Evolutionary conservation across 2,329 filamentous ascomycete genomes (phyloP).

Genomic region (Pyrenophora teres): DNA sequence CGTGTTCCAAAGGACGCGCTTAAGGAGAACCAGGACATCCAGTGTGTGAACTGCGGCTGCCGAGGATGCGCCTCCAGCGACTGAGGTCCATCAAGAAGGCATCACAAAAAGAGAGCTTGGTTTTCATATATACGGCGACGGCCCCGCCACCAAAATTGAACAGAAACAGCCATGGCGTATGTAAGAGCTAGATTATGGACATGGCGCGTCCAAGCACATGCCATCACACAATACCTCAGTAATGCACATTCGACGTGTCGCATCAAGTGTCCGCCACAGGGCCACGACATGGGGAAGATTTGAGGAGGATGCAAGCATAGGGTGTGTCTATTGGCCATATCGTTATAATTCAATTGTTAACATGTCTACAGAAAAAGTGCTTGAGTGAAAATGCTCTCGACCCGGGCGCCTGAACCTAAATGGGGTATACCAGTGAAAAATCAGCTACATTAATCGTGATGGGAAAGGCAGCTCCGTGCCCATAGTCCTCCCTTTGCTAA

Average conservation of each 20-base stretch:
- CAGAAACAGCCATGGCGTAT: neutral
- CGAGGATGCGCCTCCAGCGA: constrained; percentile 87
- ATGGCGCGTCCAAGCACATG: neutral
- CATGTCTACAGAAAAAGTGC: constrained; percentile 32
- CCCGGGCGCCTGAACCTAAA: constrained; percentile 12
- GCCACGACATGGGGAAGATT: neutral
- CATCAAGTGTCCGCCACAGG: neutral
- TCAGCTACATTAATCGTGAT: constrained; percentile 11
- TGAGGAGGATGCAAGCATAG: constrained; percentile 8
- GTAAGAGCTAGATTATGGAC: neutral
- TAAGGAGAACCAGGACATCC: constrained; percentile 86
- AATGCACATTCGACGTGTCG: neutral
- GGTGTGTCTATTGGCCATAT: constrained; percentile 27
- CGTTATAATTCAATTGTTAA: constrained; percentile 28
- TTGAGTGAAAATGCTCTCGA: constrained; percentile 13
- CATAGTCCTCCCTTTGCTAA: neutral
- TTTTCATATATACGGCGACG: neutral
- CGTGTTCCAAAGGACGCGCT: constrained; percentile 87
- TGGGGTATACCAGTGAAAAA: constrained; percentile 27
- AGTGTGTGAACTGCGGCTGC: constrained; percentile 95
- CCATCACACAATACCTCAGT: neutral
- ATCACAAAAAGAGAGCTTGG: neutral
- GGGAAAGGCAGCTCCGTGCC: neutral
- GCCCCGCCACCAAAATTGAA: neutral
- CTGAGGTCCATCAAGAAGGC: constrained; percentile 49